These are phyloP conservation scores for Coemansia aciculifera DNA, from an alignment of 192 early-diverging fungal species.

Conservation along the genomic window DNA sequence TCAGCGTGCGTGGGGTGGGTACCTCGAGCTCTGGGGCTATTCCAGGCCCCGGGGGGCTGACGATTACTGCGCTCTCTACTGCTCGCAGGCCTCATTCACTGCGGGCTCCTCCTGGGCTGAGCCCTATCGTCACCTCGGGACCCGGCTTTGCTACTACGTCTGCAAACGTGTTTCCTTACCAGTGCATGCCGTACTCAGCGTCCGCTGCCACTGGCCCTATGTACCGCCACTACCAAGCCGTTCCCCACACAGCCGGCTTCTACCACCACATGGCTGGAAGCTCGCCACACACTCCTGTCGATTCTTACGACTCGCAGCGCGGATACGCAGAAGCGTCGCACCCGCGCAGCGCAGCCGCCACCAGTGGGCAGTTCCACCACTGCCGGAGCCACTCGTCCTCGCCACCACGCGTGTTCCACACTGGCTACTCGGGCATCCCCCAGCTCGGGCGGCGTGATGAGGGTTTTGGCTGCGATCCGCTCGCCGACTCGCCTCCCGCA, in stretches of 20 bases:
- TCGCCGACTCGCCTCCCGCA: neutral
- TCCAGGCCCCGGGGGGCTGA: slow-evolving; percentile 4
- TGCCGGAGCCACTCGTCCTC: slow-evolving; percentile 36
- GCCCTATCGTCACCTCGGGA: slow-evolving; percentile 38
- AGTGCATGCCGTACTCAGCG: slow-evolving; percentile 33
- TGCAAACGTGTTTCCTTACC: slow-evolving; percentile 20
- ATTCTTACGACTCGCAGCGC: slow-evolving; percentile 1
- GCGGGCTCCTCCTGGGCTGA: slow-evolving; percentile 47
- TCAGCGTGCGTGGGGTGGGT: slow-evolving; percentile 15
- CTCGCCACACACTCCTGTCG: slow-evolving; percentile 9
- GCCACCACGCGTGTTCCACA: slow-evolving; percentile 17
- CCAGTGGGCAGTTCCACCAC: slow-evolving; percentile 11
- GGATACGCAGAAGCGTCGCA: slow-evolving; percentile 6
- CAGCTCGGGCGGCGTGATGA: neutral
- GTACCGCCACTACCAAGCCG: slow-evolving; percentile 2
- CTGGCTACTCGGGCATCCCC: neutral
- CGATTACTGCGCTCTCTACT: slow-evolving; percentile 20
- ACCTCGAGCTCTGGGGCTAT: neutral
- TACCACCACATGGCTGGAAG: neutral
- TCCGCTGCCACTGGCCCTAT: slow-evolving; percentile 21
- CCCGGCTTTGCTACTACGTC: slow-evolving; percentile 38
- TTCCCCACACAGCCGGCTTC: neutral
- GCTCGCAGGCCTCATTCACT: slow-evolving; percentile 33
- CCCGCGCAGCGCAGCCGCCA: slow-evolving; percentile 3
- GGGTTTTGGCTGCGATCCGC: neutral